phyloP scores from a whole-genome alignment of 2,329 filamentous ascomycete species.

The Stachybotrys echinatus region DNA sequence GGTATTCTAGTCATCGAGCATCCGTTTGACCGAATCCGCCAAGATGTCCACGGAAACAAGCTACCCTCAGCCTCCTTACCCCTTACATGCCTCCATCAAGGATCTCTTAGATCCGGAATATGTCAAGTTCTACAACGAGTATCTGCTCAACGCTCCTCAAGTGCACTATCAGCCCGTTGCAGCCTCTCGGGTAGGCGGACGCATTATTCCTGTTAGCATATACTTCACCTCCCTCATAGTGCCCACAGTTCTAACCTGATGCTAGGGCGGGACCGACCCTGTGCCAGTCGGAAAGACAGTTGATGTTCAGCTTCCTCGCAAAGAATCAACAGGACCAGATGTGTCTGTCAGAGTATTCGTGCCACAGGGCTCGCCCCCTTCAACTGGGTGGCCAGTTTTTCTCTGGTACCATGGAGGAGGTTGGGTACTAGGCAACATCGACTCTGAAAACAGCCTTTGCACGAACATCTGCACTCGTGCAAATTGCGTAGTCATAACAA shows the following conservation, averaged over 20 bases:
- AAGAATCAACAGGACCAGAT: slow-evolving; percentile 30
- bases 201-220: slow-evolving; percentile 28
- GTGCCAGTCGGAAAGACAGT: slow-evolving; percentile 35
- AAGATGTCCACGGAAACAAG: neutral
- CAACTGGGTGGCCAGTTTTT: slow-evolving; percentile 40
- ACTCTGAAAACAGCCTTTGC: slow-evolving; percentile 43
- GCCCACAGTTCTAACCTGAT: neutral
- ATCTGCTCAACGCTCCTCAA: slow-evolving; percentile 35
- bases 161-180: slow-evolving; percentile 26
- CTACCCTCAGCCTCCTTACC: slow-evolving; percentile 18
- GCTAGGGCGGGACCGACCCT: slow-evolving; percentile 30
- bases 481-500: slow-evolving; percentile 6
- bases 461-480: slow-evolving; percentile 33
- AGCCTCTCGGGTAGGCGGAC: slow-evolving; percentile 30
- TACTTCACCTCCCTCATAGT: neutral
- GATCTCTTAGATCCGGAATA: slow-evolving; percentile 39
- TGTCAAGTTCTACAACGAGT: slow-evolving; percentile 36
- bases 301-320: slow-evolving; percentile 29
- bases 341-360: slow-evolving; percentile 36
- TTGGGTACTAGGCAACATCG: slow-evolving; percentile 44
- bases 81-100: slow-evolving; percentile 36
- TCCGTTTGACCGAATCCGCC: neutral
- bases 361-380: slow-evolving; percentile 28
- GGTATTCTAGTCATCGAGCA: neutral
- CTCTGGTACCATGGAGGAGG: slow-evolving; percentile 46